phyloP scores from a whole-genome alignment of 192 early-diverging fungal species.

The Diversispora eburnea region DNA sequence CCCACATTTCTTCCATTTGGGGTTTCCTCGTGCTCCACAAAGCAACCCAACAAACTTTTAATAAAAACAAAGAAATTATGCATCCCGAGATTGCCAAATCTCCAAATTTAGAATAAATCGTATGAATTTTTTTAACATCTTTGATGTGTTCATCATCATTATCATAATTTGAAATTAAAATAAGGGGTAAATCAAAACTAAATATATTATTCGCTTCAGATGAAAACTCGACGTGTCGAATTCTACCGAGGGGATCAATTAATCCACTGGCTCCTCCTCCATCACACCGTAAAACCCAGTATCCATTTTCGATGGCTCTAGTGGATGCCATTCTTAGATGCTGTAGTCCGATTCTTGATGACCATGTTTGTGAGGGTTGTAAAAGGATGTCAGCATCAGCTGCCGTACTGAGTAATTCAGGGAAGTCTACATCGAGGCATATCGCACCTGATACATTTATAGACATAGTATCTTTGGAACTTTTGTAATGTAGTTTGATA shows the following conservation, averaged over 20 bases:
- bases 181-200: constrained; percentile 3
- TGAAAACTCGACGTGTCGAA: neutral
- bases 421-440: constrained; percentile 50
- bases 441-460: constrained; percentile 37
- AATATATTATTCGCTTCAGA: neutral
- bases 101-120: too few species aligned
- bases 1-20: too few species aligned
- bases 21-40: too few species aligned
- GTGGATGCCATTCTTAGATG: constrained; percentile 17
- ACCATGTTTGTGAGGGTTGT: constrained; percentile 23
- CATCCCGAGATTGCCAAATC: too few species aligned
- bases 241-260: constrained; percentile 7
- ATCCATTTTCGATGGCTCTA: constrained; percentile 18
- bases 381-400: constrained; percentile 3
- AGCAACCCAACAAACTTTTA: too few species aligned
- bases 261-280: constrained; percentile 1
- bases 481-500: constrained; percentile 30
- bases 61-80: too few species aligned
- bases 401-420: constrained; percentile 40
- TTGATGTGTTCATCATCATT: too few species aligned
- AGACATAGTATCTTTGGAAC: neutral
- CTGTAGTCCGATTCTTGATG: neutral
- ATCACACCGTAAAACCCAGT: constrained; percentile 27
- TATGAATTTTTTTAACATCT: too few species aligned
- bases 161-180: too few species aligned